Evolutionary conservation across 164 flowering plant species (phyloP), one percentile per base, ranked within the genome.

Genomic region (Macadamia integrifolia): DNA sequence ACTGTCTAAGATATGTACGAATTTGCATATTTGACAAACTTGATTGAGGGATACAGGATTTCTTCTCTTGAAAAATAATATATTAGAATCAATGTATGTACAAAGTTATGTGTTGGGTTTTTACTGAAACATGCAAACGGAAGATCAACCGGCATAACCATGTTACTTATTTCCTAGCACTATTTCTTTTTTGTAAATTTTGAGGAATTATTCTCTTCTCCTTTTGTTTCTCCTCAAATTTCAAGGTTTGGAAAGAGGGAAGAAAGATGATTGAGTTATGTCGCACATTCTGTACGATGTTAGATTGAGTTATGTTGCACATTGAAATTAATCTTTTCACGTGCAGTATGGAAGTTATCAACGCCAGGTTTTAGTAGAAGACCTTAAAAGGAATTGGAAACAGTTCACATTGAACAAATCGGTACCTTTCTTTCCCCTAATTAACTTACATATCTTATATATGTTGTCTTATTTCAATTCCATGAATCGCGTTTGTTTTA

Each of bases 351-450:
- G 88, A 18, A 84, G 74, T 66, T 76, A 85, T 79, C 91, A 88
- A 72, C 85, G 79, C 5, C 78, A 62, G 71, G 68, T 81, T 58
- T 76, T 87, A 66, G 89, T 81, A 17, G 95, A 92, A 64, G 97
- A 92, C 77, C 74, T 94, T 84, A 84, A 92, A 70, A 90, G 80
- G 65, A 88, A 86, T 70, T 90, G 97, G 99, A 80, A 80, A 80
- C 91, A 79, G 77, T 71, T 82, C 69, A 68, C 83, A 56, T 68
- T 80, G 67, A 74, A 83, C 29, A 73, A 84, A 62, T 76, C 85
- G 81, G 99, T 92, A 83, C 52, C 32, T 32, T 62, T 50, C 50
- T 65, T 46, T 61, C 64, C 9, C 50, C 50, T 11, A 11, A 3
- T 9, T 8, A 46, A 46, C 50, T 3, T 46, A 46, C 13, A 3